Conservation (phyloP, 1,139 yeast genomes). For the Kodamaea derodonti region DNA sequence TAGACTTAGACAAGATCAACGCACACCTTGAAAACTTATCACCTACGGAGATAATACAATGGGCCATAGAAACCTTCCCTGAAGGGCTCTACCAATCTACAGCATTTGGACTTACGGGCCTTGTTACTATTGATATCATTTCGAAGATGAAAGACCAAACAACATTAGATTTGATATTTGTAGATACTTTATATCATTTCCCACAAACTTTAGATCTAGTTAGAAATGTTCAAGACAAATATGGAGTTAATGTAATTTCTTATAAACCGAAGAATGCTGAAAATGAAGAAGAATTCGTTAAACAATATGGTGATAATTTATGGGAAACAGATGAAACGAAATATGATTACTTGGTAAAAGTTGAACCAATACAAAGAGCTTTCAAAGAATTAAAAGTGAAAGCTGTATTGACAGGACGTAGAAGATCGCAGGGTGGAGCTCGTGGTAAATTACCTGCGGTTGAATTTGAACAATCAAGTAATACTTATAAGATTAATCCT, state of each 20-base stretch:
- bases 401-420: conserved; percentile 90
- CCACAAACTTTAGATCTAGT: conserved; percentile 86
- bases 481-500: conserved; percentile 83
- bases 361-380: conserved; percentile 88
- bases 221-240: conserved; percentile 50
- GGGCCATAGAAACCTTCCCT: conserved; percentile 84
- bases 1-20: conserved; percentile 51
- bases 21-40: conserved; percentile 48
- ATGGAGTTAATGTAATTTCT: conserved; percentile 53
- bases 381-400: conserved; percentile 65
- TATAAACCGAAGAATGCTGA: conserved; percentile 60
- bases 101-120: conserved; percentile 91
- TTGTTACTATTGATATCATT: conserved; percentile 82
- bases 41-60: conserved; percentile 71
- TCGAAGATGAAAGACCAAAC: conserved; percentile 45
- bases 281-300: conserved; percentile 62
- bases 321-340: conserved; percentile 83
- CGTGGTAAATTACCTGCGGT: conserved; percentile 71
- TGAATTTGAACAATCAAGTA: conserved; percentile 67
- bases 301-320: conserved; percentile 64
- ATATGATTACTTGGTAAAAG: conserved; percentile 86
- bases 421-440: conserved; percentile 87
- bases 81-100: conserved; percentile 76
- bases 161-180: conserved; percentile 72
- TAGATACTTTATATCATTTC: conserved; percentile 91